Evolutionary conservation across 2,329 filamentous ascomycete species (phyloP).

Genomic region (Pseudocercospora eumusae): DNA sequence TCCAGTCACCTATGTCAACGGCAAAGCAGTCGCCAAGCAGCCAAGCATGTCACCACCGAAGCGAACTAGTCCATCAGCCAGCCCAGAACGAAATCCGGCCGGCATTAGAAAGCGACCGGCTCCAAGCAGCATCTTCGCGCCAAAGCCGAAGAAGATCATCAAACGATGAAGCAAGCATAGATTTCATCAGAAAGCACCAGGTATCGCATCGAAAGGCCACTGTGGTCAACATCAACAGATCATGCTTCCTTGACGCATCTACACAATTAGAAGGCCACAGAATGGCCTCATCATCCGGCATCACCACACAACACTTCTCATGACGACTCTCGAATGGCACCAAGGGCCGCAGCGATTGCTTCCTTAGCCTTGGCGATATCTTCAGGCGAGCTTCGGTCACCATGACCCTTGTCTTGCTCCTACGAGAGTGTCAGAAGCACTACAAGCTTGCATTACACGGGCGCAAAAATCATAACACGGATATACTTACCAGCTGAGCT

Average conservation of each 20-base stretch:
- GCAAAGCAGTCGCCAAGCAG: slow-evolving; percentile 1
- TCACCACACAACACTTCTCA: slow-evolving; percentile 18
- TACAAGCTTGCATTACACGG: slow-evolving; percentile 20
- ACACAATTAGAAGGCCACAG: not conserved
- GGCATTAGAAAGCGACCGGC: slow-evolving; percentile 30
- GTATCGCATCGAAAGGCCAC: not conserved
- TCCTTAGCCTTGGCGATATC: slow-evolving; percentile 51
- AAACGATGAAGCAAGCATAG: not conserved
- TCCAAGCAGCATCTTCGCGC: slow-evolving; percentile 9
- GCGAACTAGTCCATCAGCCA: slow-evolving; percentile 16
- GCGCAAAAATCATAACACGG: not conserved
- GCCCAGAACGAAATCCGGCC: slow-evolving; percentile 20
- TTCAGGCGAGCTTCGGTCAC: slow-evolving; percentile 43
- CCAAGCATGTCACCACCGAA: slow-evolving; percentile 14
- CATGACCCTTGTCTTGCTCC: slow-evolving; percentile 47
- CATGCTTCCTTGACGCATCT: slow-evolving; percentile 5
- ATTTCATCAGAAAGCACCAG: not conserved
- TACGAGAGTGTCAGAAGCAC: slow-evolving; percentile 28
- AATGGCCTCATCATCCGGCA: not conserved
- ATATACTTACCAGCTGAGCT: slow-evolving; percentile 67
- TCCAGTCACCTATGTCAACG: not conserved
- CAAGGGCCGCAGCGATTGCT: slow-evolving; percentile 45
- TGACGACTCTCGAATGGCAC: slow-evolving; percentile 43
- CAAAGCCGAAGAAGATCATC: slow-evolving; percentile 7
- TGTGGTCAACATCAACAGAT: not conserved